Evolutionary conservation across 257 asterid species (phyloP).

Genomic region (Eustoma russellianum): DNA sequence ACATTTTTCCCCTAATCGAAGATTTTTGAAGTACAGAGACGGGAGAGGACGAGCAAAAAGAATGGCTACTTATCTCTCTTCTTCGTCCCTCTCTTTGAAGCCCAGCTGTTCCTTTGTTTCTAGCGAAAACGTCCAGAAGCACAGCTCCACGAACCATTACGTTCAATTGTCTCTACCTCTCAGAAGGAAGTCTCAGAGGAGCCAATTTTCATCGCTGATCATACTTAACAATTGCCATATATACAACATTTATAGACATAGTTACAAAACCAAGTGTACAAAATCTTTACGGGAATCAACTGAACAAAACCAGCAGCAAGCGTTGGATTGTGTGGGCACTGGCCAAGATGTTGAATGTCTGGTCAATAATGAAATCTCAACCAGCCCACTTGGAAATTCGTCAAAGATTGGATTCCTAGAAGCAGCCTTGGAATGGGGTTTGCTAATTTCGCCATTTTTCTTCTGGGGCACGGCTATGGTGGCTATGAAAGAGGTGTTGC

Average conservation of each 20-base stretch:
- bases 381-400: constrained; percentile 21
- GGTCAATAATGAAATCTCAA: constrained; percentile 23
- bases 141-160: too few relatives aligned
- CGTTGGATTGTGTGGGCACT: constrained; percentile 55
- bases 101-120: too few relatives aligned
- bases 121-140: too few relatives aligned
- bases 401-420: constrained; percentile 25
- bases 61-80: too few relatives aligned
- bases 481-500: constrained; percentile 92
- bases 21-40: too few relatives aligned
- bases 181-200: too few relatives aligned
- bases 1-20: too few relatives aligned
- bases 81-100: too few relatives aligned
- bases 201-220: not conserved
- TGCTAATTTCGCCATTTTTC: constrained; percentile 90
- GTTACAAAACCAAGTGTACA: constrained; percentile 28
- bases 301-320: constrained; percentile 25
- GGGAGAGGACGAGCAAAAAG: too few relatives aligned
- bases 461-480: constrained; percentile 99
- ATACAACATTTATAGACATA: not conserved
- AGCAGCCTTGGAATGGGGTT: constrained; percentile 54
- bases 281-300: constrained; percentile 36
- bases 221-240: not conserved
- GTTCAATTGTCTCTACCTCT: too few relatives aligned
- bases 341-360: constrained; percentile 60